Percentiles rank a stretch among this genome's conserved stretches.
Evolutionary conservation across 2,329 filamentous ascomycete species (phyloP).

Genomic region (Clonostachys rhizophaga): DNA sequence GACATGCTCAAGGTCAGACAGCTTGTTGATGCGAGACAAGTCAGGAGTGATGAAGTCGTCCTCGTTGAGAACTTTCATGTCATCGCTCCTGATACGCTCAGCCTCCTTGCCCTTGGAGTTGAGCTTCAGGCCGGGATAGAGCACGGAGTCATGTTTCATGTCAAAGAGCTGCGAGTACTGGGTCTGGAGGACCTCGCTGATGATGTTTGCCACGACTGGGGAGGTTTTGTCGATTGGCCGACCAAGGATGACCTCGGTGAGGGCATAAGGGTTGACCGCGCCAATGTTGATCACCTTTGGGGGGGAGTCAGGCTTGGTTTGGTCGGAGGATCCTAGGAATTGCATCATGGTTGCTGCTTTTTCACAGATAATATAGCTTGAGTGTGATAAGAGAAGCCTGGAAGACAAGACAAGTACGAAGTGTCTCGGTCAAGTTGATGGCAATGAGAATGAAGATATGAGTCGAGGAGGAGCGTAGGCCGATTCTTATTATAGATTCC

Average conservation of each 20-base stretch:
- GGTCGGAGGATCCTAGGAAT: no score
- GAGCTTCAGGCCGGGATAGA: slow-evolving; percentile 34
- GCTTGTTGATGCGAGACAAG: slow-evolving; percentile 27
- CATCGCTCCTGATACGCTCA: slow-evolving; percentile 27
- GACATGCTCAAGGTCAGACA: slow-evolving; percentile 32
- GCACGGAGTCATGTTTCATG: slow-evolving; percentile 33
- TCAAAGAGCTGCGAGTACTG: slow-evolving; percentile 43
- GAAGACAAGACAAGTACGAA: no score
- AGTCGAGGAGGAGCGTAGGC: no score
- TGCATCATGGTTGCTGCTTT: no score
- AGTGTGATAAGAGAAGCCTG: no score
- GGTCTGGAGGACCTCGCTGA: slow-evolving; percentile 36
- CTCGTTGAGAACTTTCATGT: slow-evolving; percentile 34
- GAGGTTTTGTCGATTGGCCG: slow-evolving; percentile 31
- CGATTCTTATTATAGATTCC: no score
- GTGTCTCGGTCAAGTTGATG: no score
- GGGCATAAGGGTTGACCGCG: slow-evolving; percentile 36
- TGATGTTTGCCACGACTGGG: slow-evolving; percentile 21
- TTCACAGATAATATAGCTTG: no score
- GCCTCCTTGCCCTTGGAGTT: slow-evolving; percentile 27
- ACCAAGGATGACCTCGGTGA: slow-evolving; percentile 35
- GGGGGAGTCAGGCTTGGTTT: slow-evolving; percentile 19
- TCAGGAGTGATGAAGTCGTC: slow-evolving; percentile 35
- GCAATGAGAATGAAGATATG: no score
- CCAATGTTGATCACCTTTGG: slow-evolving; percentile 32